Base-by-base conservation (phyloP, 192 early-diverging fungal species). In the Allomyces macrogynus region DNA sequence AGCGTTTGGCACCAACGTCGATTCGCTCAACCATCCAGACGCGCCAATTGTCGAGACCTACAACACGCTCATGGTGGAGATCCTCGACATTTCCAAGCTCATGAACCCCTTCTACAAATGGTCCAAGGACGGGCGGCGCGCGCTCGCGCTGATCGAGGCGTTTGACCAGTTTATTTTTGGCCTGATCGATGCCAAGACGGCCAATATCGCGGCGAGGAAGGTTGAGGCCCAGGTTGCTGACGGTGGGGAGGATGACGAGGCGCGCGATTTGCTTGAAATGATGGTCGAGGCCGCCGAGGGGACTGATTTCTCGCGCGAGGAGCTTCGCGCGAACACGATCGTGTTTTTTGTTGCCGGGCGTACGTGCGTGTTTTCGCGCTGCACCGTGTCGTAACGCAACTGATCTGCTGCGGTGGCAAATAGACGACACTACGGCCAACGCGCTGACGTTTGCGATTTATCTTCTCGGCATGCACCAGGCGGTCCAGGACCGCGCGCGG, bases 401-500 rank as follows among this genome's bases (percentile, higher is more conserved):
- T 40, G 3, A 40, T 7, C 32, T 40, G 32, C 4, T 57, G 16
- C n/a, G 3, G 3, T 57, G 1, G n/a, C n/a, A n/a, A n/a, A 57
- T 14, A 57, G 16, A 57, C 12, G 49, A 57, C 20, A 57, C 49
- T 0, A 57, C 49, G 16, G 49, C 49, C 16, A 57, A 57, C 20
- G 49, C 49, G 9, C 12, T 57, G 1, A 57, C 49, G 3, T 57
- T 57, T n/a, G 49, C 49, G 2, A 57, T 57, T 7, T 57, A 57
- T 10, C 9, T 57, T 7, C 49, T 57, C 12, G 49, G 49, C 12
- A 14, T 20, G 49, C 20, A 57, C 5, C 49, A 7, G 16, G 49
- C 2, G 12, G 5, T 57, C 16, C 81, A 85, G 68, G 54, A 74
- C 20, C 80, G 74, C 61, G 81, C 78, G 14, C 74, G 83, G 60